Base-by-base conservation (phyloP, 2,329 filamentous ascomycete species). In the Didymella exigua region DNA sequence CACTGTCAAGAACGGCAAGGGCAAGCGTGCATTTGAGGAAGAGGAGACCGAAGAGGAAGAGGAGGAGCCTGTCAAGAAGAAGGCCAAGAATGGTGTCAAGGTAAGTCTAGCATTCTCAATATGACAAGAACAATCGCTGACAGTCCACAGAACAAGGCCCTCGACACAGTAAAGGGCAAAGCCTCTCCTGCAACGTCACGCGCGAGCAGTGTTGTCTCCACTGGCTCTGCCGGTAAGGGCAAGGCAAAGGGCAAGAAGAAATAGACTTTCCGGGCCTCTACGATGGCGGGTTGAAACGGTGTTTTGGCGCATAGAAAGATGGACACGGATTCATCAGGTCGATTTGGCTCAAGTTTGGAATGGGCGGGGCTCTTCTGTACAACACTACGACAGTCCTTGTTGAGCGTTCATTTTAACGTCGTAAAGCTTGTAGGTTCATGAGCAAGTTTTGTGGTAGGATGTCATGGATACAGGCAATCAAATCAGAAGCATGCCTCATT, bases 1-100 rank as follows among this genome's bases (percentile, higher is more conserved):
- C 26, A 78, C 80, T 49, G 63, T 74, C 47, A 75, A 78, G 60
- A 87, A 86, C 63, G 83, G 83, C 27, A 89, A 91, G 62, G 87
- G 86, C 58, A 86, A 91, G 64, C 79, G 79, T 2, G 89, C 89
- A 6, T 91, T 93, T 40, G 91, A 95, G 34, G 89, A 91, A 56
- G 91, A 95, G 46, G 91, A 93, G 51, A 90, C 95, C 55, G 89
- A 87, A 58, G 86, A 93, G 48, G 83, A 95, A 49, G 90, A 74
- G 24, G 73, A 90, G 37, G 86, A 89, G 74, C 91, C 92, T n/a
- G 87, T 88, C 1, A 96, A 96, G 84, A 98, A 98, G 84, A 96
- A 96, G 85, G 83, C 87, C 14, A 96, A 96, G 83, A 91, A 90
- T 66, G 88, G 88, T 48, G 89, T 92, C 58, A 96, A 96, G 85